These are phyloP conservation scores for Mycothermus thermophilus DNA, from an alignment of 495 filamentous ascomycete genomes.

Conservation along the genomic window DNA sequence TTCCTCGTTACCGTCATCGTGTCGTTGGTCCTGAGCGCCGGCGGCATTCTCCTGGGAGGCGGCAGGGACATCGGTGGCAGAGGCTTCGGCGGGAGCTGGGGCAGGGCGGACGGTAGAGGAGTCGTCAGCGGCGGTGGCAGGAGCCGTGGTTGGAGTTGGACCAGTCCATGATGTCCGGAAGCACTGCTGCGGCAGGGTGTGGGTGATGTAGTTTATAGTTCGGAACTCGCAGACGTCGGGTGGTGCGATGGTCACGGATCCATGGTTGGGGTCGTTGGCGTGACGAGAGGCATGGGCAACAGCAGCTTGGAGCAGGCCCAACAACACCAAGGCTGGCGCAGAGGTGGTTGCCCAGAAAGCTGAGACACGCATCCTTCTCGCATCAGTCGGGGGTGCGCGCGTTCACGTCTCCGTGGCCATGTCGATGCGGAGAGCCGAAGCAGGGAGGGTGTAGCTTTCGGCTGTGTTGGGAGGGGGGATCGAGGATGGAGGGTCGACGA, in stretches of 20 bases:
- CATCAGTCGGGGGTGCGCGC: too few relatives aligned
- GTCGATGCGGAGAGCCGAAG: not conserved
- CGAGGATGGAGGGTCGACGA: too few relatives aligned
- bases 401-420: constrained; percentile 15
- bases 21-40: constrained; percentile 6
- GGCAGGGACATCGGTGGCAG: constrained; percentile 1
- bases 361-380: not conserved
- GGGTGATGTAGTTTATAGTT: constrained; percentile 71
- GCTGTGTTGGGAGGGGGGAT: too few relatives aligned
- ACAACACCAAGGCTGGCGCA: constrained; percentile 12
- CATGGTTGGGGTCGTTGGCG: constrained; percentile 7
- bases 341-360: not conserved
- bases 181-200: constrained; percentile 66
- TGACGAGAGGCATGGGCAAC: constrained; percentile 10
- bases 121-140: constrained; percentile 4
- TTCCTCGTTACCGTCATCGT: constrained; percentile 25
- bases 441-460: too few relatives aligned
- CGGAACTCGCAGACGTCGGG: constrained; percentile 42
- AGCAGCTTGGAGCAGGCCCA: constrained; percentile 13
- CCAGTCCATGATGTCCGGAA: constrained; percentile 36
- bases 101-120: constrained; percentile 6
- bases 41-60: constrained; percentile 9
- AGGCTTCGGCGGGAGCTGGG: constrained; percentile 1
- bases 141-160: constrained; percentile 12
- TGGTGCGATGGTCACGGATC: constrained; percentile 5